A percentile compares a stretch with the other conserved stretches of the same genome.
phyloP scores from a whole-genome alignment of 2,329 filamentous ascomycete genomes.

The Xylaria hypoxylon region DNA sequence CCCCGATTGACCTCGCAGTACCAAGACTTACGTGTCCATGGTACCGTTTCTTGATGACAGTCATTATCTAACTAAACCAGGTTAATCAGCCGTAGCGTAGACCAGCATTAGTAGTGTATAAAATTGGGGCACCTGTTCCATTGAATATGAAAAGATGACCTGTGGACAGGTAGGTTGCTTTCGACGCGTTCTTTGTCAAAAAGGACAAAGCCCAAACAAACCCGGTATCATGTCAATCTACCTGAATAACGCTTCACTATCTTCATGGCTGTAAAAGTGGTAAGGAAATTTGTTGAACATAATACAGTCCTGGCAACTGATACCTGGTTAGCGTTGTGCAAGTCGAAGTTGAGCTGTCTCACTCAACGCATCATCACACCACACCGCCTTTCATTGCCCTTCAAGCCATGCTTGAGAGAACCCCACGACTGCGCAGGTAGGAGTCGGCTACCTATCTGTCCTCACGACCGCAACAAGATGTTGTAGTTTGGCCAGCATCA shows the following conservation, averaged over 20 bases:
- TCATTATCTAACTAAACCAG: neutral
- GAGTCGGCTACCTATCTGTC: neutral
- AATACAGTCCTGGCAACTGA: neutral
- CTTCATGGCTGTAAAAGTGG: neutral
- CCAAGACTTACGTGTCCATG: neutral
- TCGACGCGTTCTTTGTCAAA: too few species aligned
- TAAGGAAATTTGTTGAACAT: neutral
- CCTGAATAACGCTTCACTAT: neutral
- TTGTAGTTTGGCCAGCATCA: neutral
- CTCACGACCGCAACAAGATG: neutral
- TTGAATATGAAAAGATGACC: too few species aligned
- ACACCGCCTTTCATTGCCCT: slow-evolving; percentile 24
- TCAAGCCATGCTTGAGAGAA: slow-evolving; percentile 7
- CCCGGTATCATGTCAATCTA: neutral
- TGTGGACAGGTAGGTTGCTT: too few species aligned
- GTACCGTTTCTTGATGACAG: neutral
- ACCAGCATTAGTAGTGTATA: neutral
- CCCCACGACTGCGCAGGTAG: neutral
- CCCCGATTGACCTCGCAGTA: slow-evolving; percentile 8
- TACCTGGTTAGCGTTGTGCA: neutral
- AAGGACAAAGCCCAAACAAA: too few species aligned
- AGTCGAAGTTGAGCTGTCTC: neutral
- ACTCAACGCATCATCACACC: slow-evolving; percentile 17
- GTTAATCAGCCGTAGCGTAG: neutral
- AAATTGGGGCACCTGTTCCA: too few species aligned